These are phyloP conservation scores for Henckelia pumila DNA, from an alignment of 257 asterid species.

Conservation along the genomic window DNA sequence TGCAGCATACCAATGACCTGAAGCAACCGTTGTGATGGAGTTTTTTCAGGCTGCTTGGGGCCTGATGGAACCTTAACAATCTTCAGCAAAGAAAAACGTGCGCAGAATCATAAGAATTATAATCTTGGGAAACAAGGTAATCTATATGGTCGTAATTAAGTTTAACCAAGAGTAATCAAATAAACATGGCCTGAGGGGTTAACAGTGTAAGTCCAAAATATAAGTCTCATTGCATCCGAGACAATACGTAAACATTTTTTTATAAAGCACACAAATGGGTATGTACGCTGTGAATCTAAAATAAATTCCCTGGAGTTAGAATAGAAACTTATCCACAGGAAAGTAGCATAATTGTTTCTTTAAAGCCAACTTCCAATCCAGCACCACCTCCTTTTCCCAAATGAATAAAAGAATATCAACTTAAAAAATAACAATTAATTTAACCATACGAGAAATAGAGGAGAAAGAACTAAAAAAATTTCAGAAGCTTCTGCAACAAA, in stretches of 20 bases:
- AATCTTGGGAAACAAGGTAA: neutral
- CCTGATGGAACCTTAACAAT: conserved; percentile 60
- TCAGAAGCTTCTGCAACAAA: conserved; percentile 11
- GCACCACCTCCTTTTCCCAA: neutral
- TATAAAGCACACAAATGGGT: neutral
- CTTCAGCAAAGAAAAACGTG: conserved; percentile 41
- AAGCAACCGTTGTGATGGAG: conserved; percentile 74
- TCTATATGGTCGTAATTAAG: neutral
- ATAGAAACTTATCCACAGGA: neutral
- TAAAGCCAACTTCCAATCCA: neutral
- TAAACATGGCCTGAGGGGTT: conserved; percentile 6
- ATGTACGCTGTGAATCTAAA: neutral
- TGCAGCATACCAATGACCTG: conserved; percentile 80
- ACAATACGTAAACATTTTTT: neutral
- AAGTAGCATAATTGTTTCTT: neutral
- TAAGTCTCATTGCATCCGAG: neutral
- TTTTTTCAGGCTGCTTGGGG: conserved; percentile 66
- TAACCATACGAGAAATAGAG: neutral
- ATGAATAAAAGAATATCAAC: neutral
- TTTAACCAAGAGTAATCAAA: neutral
- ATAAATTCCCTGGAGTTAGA: neutral
- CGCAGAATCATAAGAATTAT: neutral
- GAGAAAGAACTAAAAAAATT: neutral
- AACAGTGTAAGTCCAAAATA: conserved; percentile 9
- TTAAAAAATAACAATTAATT: neutral